Base-by-base conservation (phyloP, 2,329 filamentous ascomycete genomes). In the Apiospora hydei region DNA sequence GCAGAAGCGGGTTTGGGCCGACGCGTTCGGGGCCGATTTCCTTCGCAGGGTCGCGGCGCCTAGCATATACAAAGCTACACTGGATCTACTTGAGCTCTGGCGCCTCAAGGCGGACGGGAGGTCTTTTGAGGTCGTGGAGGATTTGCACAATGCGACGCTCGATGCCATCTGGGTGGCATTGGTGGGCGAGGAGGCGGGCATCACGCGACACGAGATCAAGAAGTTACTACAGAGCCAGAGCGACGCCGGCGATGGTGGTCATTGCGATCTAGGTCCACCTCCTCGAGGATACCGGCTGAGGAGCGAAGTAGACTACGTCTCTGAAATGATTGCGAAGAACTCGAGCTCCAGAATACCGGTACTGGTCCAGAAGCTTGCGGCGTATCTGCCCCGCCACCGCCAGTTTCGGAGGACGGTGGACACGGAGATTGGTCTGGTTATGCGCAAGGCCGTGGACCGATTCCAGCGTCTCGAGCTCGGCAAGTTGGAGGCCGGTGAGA, bases 381-480 rank as follows among this genome's bases (percentile, higher is more conserved):
- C 74, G 4, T 75, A 73, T n/a, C 73, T 72, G 5, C 51, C 74
- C 10, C 74, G 74, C 16, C 76, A 76, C 68, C 74, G 76, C 57
- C 70, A 66, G 21, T 72, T 76, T 69, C 67, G 73, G 69, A 47
- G 41, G 16, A 74, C 61, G 4, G 69, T 75, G 3, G 72, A 71
- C 3, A 68, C 71, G 6, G 73, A 75, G 57, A 73, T 75, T 21
- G 43, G 72, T 1, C 14, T 7, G 3, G 64, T 68, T 3, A 76
- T 75, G 71, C 30, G 41, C 3, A 72, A 71, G 18, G 70, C 73
- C 6, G 73, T 74, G 24, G 71, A 72, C 2, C 46, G 73, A 1
- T 53, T 53, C 11, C 24, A 26, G n/a, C n/a, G 10, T 5, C 10
- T 53, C n/a, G n/a, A 26, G 5, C 10, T 13, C 3, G 49, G 4